phyloP scores from a whole-genome alignment of 768 basidiomycete genomes.

The Hericium coralloides region DNA sequence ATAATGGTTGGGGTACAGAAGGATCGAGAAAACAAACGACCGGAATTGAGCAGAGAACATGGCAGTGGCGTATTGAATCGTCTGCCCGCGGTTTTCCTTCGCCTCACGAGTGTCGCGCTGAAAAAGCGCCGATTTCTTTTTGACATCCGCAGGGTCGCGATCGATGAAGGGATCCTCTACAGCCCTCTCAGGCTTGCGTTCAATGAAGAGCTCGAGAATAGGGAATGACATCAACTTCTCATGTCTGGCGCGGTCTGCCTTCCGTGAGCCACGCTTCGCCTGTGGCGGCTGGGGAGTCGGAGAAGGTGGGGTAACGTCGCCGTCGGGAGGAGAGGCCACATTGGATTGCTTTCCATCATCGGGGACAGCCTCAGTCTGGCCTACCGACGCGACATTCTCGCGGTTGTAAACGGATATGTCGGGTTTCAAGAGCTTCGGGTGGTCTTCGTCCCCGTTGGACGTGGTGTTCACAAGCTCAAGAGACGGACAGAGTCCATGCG shows the following conservation, averaged over 20 bases:
- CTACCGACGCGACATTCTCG: neutral
- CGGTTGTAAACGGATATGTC: neutral
- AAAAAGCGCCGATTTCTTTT: neutral
- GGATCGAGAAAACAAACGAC: neutral
- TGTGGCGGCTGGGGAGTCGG: neutral
- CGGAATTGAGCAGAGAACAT: neutral
- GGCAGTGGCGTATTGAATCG: neutral
- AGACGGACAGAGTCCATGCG: neutral
- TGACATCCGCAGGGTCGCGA: neutral
- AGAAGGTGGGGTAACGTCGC: too few species aligned
- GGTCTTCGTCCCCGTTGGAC: neutral
- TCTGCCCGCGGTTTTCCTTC: neutral
- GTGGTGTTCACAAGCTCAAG: neutral
- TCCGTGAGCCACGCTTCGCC: neutral
- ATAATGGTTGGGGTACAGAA: neutral
- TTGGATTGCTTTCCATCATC: too few species aligned
- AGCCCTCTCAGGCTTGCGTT: neutral
- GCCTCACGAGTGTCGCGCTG: neutral
- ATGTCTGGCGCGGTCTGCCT: neutral
- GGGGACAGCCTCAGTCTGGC: too few species aligned
- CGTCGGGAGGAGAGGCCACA: too few species aligned
- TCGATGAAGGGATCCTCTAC: neutral
- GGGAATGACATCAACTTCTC: neutral
- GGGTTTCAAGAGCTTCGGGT: neutral
- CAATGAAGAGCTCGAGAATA: neutral